These are phyloP conservation scores for Spergularia bocconei DNA, from an alignment of 148 eudicot genomes.

Conservation along the genomic window DNA sequence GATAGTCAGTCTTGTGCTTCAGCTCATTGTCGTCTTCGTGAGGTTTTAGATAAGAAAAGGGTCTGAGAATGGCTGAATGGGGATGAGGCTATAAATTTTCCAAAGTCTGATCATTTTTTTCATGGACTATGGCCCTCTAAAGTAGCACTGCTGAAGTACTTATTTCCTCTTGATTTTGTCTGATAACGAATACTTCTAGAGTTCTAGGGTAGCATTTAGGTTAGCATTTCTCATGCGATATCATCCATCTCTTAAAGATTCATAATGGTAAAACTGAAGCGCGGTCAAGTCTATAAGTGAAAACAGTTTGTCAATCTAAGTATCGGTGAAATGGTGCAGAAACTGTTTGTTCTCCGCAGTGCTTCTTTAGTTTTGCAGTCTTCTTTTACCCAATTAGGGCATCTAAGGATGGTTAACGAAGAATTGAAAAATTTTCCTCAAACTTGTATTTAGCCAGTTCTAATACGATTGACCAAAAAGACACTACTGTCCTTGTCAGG, in stretches of 20 bases:
- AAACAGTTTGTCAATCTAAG: neutral
- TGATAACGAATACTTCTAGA: neutral
- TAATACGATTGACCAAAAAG: no score
- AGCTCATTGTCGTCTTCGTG: no score
- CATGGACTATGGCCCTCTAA: neutral
- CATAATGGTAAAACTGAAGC: slow-evolving; percentile 3
- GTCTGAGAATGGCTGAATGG: neutral
- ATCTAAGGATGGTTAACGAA: neutral
- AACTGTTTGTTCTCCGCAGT: neutral
- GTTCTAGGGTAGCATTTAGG: neutral
- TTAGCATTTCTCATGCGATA: neutral
- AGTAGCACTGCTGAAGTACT: neutral
- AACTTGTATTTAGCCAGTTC: no score
- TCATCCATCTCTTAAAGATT: neutral
- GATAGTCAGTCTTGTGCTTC: no score
- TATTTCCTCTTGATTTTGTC: neutral
- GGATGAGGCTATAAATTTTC: no score
- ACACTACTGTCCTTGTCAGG: no score
- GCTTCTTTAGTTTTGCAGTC: neutral
- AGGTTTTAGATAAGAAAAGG: neutral
- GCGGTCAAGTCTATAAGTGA: neutral
- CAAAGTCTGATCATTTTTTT: no score
- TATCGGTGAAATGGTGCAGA: no score
- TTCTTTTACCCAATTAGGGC: neutral
- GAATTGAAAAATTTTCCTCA: neutral